A percentile compares a stretch with the other conserved stretches of the same genome.
These are phyloP conservation scores for Phytophthora sp. DNA, from an alignment of 352 stramenopile genomes.

Conservation along the genomic window DNA sequence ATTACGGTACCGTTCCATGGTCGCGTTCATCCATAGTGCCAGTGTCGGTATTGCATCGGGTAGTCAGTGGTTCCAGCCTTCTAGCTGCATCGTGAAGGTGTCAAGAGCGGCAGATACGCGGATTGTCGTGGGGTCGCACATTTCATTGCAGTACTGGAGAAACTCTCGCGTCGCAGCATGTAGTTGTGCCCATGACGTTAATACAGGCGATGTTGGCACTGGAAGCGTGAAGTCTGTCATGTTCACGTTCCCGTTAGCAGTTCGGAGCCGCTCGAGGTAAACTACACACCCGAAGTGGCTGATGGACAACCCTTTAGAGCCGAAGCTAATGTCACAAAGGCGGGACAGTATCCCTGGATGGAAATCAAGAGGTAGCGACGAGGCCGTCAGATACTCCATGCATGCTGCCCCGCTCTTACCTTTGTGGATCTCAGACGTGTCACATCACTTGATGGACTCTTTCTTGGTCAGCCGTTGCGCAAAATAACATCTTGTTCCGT, in stretches of 20 bases:
- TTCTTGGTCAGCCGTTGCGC: too few relatives aligned
- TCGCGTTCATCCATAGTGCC: neutral
- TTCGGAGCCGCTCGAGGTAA: neutral
- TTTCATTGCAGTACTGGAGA: conserved; percentile 1
- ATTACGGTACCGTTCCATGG: neutral
- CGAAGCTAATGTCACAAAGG: neutral
- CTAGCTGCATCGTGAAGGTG: conserved; percentile 34
- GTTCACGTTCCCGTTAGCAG: neutral
- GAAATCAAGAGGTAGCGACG: too few relatives aligned
- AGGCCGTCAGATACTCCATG: too few relatives aligned
- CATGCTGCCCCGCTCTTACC: too few relatives aligned
- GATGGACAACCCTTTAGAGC: neutral
- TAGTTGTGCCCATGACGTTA: neutral
- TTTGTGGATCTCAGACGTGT: too few relatives aligned
- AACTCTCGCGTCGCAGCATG: neutral
- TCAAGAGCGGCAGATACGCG: neutral
- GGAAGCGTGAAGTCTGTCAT: neutral
- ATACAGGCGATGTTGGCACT: neutral
- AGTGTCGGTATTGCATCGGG: neutral
- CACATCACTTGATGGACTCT: too few relatives aligned
- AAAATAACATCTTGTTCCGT: too few relatives aligned
- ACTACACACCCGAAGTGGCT: neutral
- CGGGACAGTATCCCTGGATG: conserved; percentile 1
- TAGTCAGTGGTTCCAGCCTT: conserved; percentile 1
- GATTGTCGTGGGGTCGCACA: conserved; percentile 2